Conservation (phyloP, 352 stramenopile genomes). For the Phytophthora europaea region DNA sequence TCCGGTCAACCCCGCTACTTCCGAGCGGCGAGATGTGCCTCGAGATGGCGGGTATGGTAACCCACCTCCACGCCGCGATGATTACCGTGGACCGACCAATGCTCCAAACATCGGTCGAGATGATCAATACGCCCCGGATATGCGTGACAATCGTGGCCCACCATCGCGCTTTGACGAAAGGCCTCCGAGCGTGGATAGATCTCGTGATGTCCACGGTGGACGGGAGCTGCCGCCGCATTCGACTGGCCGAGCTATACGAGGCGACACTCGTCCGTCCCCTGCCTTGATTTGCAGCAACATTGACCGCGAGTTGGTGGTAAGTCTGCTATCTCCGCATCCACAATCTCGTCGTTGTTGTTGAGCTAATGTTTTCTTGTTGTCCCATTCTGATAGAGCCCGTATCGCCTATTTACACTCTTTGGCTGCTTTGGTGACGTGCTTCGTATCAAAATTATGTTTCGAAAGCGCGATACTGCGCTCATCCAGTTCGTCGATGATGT, state of each 20-base stretch:
- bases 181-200: constrained; percentile 27
- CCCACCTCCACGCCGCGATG: constrained; percentile 28
- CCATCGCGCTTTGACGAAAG: constrained; percentile 35
- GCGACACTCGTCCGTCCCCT: constrained; percentile 63
- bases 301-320: constrained; percentile 69
- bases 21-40: constrained; percentile 29
- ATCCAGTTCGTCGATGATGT: constrained; percentile 84
- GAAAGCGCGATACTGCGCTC: constrained; percentile 83
- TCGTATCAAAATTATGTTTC: constrained; percentile 90
- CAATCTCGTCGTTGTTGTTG: not conserved
- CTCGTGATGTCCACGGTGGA: constrained; percentile 37
- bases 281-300: constrained; percentile 90
- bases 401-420: constrained; percentile 85
- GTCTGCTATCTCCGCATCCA: constrained; percentile 7
- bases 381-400: constrained; percentile 51
- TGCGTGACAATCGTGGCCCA: constrained; percentile 27
- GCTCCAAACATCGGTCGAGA: constrained; percentile 23
- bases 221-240: constrained; percentile 63
- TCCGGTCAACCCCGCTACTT: not conserved
- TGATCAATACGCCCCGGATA: constrained; percentile 33
- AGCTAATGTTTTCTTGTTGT: constrained; percentile 5
- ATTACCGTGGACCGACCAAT: constrained; percentile 27
- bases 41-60: constrained; percentile 31
- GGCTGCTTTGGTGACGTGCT: constrained; percentile 87
- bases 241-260: constrained; percentile 65